These are phyloP conservation scores for Anethum foeniculum DNA, from an alignment of 140 eudicot genomes.

Conservation along the genomic window DNA sequence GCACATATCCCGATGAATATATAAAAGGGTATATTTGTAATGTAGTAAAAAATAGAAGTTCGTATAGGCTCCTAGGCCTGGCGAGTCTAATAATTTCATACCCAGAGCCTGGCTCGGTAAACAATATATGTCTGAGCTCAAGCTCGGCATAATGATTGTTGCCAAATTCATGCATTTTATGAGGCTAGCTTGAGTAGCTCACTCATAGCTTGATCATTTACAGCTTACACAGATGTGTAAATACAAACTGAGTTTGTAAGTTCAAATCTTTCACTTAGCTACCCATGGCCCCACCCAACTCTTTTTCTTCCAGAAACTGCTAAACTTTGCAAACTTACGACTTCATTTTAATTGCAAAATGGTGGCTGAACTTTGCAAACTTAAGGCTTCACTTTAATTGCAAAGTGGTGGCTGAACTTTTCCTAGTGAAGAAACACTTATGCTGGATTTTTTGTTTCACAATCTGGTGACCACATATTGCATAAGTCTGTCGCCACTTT, in stretches of 20 bases:
- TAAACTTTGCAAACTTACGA: background rate
- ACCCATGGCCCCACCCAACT: background rate
- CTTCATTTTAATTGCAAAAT: background rate
- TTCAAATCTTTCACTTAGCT: background rate
- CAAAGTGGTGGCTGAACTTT: background rate
- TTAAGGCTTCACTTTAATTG: background rate
- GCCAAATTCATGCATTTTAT: background rate
- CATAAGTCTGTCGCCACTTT: background rate
- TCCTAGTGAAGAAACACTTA: background rate
- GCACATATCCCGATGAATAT: background rate
- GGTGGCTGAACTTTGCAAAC: background rate
- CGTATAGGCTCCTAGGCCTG: background rate
- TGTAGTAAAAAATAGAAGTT: background rate
- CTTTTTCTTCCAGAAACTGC: background rate
- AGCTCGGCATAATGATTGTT: background rate
- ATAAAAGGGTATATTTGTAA: background rate
- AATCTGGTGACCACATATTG: background rate
- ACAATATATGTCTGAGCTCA: background rate
- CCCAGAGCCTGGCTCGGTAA: background rate
- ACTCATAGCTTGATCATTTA: background rate
- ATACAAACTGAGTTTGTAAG: background rate
- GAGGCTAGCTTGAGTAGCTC: background rate
- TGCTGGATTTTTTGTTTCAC: background rate
- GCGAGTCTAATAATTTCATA: background rate
- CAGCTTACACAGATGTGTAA: background rate